Conservation (phyloP, 805 yeast species). For the Saccharomycopsis schoenii region DNA sequence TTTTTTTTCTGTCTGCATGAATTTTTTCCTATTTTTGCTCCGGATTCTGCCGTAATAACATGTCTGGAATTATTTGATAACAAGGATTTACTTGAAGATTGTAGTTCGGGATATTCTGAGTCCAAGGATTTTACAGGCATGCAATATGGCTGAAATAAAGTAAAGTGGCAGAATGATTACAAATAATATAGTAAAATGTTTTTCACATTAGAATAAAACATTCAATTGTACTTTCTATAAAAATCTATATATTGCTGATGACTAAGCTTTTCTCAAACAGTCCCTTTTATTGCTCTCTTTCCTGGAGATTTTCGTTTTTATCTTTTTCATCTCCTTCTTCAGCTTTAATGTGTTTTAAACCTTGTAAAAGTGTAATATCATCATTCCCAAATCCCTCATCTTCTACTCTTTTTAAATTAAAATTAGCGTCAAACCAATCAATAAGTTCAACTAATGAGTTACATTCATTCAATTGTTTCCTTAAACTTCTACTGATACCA, state of each 20-base stretch:
- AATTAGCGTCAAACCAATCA: slow-evolving; percentile 73
- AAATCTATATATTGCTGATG: not conserved
- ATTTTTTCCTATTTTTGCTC: too few relatives aligned
- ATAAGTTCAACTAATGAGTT: slow-evolving; percentile 51
- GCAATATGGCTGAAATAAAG: too few relatives aligned
- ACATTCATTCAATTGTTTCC: slow-evolving; percentile 56
- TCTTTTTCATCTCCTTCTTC: not conserved
- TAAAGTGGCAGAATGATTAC: too few relatives aligned
- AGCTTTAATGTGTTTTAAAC: not conserved
- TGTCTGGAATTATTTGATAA: too few relatives aligned
- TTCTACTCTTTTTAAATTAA: slow-evolving; percentile 53
- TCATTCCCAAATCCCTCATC: slow-evolving; percentile 61
- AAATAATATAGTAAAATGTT: too few relatives aligned
- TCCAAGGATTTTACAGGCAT: too few relatives aligned
- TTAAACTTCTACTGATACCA: slow-evolving; percentile 32
- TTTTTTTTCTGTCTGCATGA: too few relatives aligned
- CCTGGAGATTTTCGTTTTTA: not conserved
- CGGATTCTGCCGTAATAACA: too few relatives aligned
- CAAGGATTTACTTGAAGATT: too few relatives aligned
- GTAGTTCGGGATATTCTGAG: too few relatives aligned
- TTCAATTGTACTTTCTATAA: too few relatives aligned
- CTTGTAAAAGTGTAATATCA: not conserved
- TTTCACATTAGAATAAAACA: not conserved
- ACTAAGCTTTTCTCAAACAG: not conserved
- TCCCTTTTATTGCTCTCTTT: not conserved